Evolutionary conservation across 495 filamentous ascomycete species (phyloP), one percentile per base, ranked within the genome.

Genomic region (Trichoderma virens): DNA sequence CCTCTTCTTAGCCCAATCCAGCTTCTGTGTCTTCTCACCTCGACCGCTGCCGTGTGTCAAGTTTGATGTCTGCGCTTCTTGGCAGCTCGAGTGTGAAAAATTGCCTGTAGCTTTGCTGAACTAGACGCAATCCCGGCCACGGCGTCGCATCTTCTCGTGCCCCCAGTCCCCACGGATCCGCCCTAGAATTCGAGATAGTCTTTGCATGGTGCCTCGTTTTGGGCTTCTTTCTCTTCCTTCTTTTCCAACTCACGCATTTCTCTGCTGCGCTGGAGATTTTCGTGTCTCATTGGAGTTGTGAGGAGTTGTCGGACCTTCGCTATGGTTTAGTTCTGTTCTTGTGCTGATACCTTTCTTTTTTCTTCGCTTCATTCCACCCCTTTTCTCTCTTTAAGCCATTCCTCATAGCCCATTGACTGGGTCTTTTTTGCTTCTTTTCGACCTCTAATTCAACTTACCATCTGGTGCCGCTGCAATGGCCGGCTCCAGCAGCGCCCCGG

Each of bases 391-490:
- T 47, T 23, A 20, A 16, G 5, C 74, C 66, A 67, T 69, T 70
- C 73, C 63, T 65, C 71, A 65, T 63, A 70, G 70, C 75, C 81
- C 80, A 82, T 81, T 79, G 80, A 82, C 65, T 83, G 80, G 80
- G 80, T 70, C 32, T 76, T 74, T 72, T 74, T 35, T 1, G 6
- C 6, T 35, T 35, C n/a, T 70, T 72, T 64, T 70, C 35, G 63
- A 63, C 67, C 68, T 65, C 74, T 72, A 67, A 68, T 30, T 30
- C 70, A 66, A 59, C 61, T 61, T 23, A 66, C 62, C 43, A 68
- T 71, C 60, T 45, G 61, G 34, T 41, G 67, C 67, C 61, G 68
- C 72, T 70, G 73, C 67, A 68, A 81, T 81, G 79, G 77, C 77
- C 28, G 72, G 76, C 67, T 70, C 76, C 64, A 80, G 72, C 67